These are phyloP conservation scores for Castanospermum australe DNA, from an alignment of 306 rosid species.

Conservation along the genomic window DNA sequence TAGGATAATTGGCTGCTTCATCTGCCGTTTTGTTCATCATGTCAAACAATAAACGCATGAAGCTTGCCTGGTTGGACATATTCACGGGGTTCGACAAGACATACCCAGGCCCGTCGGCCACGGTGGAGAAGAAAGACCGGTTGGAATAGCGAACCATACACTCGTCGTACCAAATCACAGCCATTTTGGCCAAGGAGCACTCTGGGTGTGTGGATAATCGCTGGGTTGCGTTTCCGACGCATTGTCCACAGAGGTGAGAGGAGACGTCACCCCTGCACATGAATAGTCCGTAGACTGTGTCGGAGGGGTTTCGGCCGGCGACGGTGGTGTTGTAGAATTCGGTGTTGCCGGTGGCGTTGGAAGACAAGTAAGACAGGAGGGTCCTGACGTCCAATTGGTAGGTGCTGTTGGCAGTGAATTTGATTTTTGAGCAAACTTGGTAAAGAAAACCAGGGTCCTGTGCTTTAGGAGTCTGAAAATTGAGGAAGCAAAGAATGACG, in stretches of 20 bases:
- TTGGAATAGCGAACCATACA: not conserved
- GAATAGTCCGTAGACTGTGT: not conserved
- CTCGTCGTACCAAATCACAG: not conserved
- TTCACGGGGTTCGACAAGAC: too few species aligned
- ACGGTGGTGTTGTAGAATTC: slow-evolving; percentile 28
- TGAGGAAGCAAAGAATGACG: too few species aligned
- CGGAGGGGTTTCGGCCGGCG: not conserved
- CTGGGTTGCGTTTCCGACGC: not conserved
- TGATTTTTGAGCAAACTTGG: too few species aligned
- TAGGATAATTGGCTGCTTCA: slow-evolving; percentile 2
- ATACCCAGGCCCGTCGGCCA: too few species aligned
- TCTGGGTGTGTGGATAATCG: not conserved
- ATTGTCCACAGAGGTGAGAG: not conserved
- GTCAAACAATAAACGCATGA: slow-evolving; percentile 7
- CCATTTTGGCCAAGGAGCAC: not conserved
- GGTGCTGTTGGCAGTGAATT: slow-evolving; percentile 18
- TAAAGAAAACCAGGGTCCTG: too few species aligned
- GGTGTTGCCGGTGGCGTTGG: slow-evolving; percentile 22
- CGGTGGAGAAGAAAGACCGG: not conserved
- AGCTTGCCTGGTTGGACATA: not conserved
- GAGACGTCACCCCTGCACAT: not conserved
- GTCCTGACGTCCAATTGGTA: slow-evolving; percentile 21
- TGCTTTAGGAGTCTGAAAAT: too few species aligned
- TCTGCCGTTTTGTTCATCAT: slow-evolving; percentile 23
- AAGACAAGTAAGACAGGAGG: slow-evolving; percentile 30